These are phyloP conservation scores for Blastocystis hominis DNA, from an alignment of 352 stramenopile genomes.

Conservation along the genomic window DNA sequence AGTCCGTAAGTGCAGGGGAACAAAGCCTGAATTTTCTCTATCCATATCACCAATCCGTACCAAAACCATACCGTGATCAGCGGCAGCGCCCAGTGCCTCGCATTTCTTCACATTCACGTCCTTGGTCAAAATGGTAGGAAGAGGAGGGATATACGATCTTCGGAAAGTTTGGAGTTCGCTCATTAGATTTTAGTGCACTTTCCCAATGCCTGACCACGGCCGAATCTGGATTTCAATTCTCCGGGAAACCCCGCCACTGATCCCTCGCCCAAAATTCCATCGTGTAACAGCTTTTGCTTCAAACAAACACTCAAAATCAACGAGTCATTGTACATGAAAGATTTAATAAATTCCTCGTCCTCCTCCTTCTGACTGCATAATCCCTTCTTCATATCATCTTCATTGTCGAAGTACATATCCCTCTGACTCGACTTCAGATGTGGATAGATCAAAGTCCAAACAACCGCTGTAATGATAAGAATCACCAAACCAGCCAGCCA, in stretches of 20 bases:
- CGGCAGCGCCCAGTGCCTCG: constrained; percentile 6
- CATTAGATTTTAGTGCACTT: neutral
- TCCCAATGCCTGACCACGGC: neutral
- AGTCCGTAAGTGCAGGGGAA: constrained; percentile 62
- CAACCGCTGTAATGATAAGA: neutral
- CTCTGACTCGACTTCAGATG: constrained; percentile 3
- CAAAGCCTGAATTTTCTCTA: constrained; percentile 62
- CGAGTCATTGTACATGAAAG: constrained; percentile 53
- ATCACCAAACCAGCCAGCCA: neutral
- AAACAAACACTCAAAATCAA: constrained; percentile 16
- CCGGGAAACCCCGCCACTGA: neutral
- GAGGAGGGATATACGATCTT: constrained; percentile 41
- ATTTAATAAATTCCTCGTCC: constrained; percentile 47
- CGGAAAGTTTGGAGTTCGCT: constrained; percentile 40
- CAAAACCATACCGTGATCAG: neutral
- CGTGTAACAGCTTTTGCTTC: neutral
- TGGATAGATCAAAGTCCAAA: neutral
- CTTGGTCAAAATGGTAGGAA: constrained; percentile 17
- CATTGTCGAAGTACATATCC: constrained; percentile 48
- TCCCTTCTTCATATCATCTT: constrained; percentile 28
- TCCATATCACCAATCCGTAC: neutral
- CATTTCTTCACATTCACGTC: constrained; percentile 10
- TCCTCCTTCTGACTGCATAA: neutral
- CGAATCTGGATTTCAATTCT: neutral
- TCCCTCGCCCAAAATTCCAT: neutral